Conservation (phyloP, 768 basidiomycete species). For the Neoboletus magnificus region DNA sequence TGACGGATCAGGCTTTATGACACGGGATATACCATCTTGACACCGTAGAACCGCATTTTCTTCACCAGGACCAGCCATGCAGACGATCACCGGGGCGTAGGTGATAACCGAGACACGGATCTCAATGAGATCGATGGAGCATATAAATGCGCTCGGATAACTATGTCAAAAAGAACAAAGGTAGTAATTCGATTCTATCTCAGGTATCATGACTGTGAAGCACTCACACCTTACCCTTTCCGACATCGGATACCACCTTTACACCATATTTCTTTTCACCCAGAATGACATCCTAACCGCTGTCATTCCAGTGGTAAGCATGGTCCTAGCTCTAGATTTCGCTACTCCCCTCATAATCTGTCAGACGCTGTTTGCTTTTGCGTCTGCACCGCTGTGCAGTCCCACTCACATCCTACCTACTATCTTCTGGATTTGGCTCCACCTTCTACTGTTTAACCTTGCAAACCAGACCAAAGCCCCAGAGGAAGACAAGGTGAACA, state of each 20-base stretch:
- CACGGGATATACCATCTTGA: neutral
- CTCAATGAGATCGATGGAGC: no score
- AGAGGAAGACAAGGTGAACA: slow-evolving; percentile 44
- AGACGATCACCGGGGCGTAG: neutral
- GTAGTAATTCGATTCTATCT: no score
- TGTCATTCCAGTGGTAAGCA: slow-evolving; percentile 44
- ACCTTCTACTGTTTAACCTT: slow-evolving; percentile 42
- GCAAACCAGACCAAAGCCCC: slow-evolving; percentile 42
- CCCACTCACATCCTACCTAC: slow-evolving; percentile 23
- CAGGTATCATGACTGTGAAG: slow-evolving; percentile 20
- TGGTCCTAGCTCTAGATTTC: accelerated
- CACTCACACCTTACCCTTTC: neutral
- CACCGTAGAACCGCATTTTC: neutral
- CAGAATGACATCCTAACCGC: slow-evolving; percentile 47
- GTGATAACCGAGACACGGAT: no score
- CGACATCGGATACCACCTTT: slow-evolving; percentile 22
- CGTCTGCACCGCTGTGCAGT: slow-evolving; percentile 30
- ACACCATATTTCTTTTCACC: slow-evolving; percentile 40
- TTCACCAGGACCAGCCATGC: neutral
- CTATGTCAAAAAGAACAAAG: no score
- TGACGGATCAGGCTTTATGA: neutral
- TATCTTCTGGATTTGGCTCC: slow-evolving; percentile 44
- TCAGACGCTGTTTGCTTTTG: slow-evolving; percentile 33
- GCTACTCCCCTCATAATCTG: neutral
- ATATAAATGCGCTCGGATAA: neutral